Evolutionary conservation across 73 alveolate genomes (phyloP).

Genomic region (Paramecium caudatum): DNA sequence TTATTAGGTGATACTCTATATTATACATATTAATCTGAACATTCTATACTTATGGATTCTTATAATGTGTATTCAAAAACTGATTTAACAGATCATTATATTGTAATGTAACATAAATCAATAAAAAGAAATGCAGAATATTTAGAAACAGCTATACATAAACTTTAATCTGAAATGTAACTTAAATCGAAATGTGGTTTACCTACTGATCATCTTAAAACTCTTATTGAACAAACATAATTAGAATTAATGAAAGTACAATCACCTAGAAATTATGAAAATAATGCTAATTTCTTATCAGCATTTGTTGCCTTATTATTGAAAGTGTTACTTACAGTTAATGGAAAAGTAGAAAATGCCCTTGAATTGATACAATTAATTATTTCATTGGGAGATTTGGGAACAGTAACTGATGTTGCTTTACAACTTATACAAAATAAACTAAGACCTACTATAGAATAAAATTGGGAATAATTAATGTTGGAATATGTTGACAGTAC

Average conservation of each 20-base stretch:
- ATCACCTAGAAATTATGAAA: slow-evolving; percentile 65
- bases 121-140: slow-evolving; percentile 24
- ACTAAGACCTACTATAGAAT: background rate
- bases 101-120: slow-evolving; percentile 25
- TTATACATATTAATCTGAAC: slow-evolving; percentile 19
- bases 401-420: background rate
- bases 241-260: slow-evolving; percentile 14
- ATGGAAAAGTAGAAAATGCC: background rate
- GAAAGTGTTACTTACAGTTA: background rate
- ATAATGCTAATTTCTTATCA: slow-evolving; percentile 24
- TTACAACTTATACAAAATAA: slow-evolving; percentile 12
- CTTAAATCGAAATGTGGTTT: background rate
- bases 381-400: slow-evolving; percentile 16
- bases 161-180: slow-evolving; percentile 1
- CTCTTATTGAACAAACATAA: background rate
- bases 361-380: background rate
- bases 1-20: slow-evolving; percentile 42
- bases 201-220: background rate
- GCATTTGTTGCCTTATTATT: background rate
- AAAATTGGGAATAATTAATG: background rate
- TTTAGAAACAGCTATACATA: slow-evolving; percentile 28
- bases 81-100: slow-evolving; percentile 32
- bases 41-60: slow-evolving; percentile 36
- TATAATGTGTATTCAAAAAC: slow-evolving; percentile 12
- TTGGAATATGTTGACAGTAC: background rate